Evolutionary conservation across 1,139 yeast species (phyloP).

Genomic region (Candida buenavistaensis): DNA sequence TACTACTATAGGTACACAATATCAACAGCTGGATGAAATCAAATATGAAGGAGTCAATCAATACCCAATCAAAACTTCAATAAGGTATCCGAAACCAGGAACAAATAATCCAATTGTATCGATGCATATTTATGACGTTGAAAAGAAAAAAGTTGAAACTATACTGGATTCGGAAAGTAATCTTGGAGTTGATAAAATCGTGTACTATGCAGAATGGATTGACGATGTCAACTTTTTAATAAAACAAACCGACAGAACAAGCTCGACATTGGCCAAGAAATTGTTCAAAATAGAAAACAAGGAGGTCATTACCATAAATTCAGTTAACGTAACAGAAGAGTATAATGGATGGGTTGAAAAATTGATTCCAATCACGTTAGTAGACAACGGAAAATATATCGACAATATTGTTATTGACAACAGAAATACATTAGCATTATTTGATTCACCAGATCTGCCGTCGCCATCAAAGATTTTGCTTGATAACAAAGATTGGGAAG

Average conservation of each 20-base stretch:
- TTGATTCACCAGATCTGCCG: conserved; percentile 47
- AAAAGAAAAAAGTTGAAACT: conserved; percentile 17
- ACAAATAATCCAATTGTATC: conserved; percentile 61
- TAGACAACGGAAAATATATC: conserved; percentile 56
- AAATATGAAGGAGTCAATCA: conserved; percentile 33
- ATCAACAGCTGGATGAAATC: conserved; percentile 18
- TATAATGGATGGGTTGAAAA: conserved; percentile 62
- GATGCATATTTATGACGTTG: conserved; percentile 46
- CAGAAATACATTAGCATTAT: conserved; percentile 72
- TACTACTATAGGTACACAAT: conserved; percentile 30
- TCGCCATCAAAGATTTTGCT: conserved; percentile 38
- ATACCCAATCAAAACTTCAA: conserved; percentile 50
- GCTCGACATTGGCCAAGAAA: conserved; percentile 58
- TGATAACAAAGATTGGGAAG: conserved; percentile 37
- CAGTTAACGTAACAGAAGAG: conserved; percentile 38
- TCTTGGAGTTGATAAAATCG: conserved; percentile 51
- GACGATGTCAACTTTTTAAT: conserved; percentile 53
- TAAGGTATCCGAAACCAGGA: conserved; percentile 94
- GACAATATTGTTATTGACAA: conserved; percentile 65
- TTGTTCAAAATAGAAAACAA: conserved; percentile 36
- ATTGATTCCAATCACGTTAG: conserved; percentile 31
- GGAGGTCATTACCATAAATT: conserved; percentile 16
- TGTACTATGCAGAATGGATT: conserved; percentile 78
- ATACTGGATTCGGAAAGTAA: conserved; percentile 25
- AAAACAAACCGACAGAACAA: conserved; percentile 71